These are phyloP conservation scores for Santalum album DNA, from an alignment of 164 flowering plant genomes.

Conservation along the genomic window DNA sequence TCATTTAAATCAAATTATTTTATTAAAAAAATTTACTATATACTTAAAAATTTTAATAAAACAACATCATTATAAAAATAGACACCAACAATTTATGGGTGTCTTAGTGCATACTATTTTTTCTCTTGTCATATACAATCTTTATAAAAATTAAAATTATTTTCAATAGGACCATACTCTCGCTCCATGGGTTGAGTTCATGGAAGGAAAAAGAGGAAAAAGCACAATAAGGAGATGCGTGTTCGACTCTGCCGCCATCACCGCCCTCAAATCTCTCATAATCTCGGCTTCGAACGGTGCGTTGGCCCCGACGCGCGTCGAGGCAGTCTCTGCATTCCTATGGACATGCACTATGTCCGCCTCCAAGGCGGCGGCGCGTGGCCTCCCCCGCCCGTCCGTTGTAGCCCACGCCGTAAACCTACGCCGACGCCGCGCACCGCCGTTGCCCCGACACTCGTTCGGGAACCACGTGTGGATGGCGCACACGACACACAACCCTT, in stretches of 20 bases:
- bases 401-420: constrained; percentile 8
- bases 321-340: constrained; percentile 11
- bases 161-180: no score
- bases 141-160: no score
- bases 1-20: no score
- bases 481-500: no score
- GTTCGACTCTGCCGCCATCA: constrained; percentile 3
- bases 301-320: constrained; percentile 12
- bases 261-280: constrained; percentile 1
- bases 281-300: background rate
- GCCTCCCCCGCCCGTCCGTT: background rate
- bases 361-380: background rate
- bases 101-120: no score
- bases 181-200: no score
- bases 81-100: no score
- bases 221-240: constrained; percentile 7
- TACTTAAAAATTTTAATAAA: no score
- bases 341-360: constrained; percentile 11
- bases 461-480: constrained; percentile 11
- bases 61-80: no score
- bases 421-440: background rate
- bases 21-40: no score
- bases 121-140: no score
- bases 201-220: no score
- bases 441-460: constrained; percentile 3